A percentile compares a stretch with the other conserved stretches of the same genome.
Evolutionary conservation across 495 filamentous ascomycete genomes (phyloP).

Genomic region (Oleoguttula mirabilis): DNA sequence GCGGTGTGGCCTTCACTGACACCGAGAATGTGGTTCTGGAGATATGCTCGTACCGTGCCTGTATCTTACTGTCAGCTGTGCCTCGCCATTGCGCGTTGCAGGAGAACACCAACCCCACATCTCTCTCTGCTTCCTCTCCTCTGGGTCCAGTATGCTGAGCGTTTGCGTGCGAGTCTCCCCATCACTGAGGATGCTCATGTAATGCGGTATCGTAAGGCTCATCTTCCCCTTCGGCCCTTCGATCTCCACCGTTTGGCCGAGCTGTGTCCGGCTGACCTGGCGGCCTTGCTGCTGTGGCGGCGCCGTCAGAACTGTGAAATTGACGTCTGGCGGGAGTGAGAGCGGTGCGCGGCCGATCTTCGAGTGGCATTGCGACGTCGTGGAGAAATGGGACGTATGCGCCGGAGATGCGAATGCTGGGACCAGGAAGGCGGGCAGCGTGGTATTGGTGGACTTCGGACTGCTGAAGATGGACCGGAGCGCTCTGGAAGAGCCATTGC

Average conservation of each 20-base stretch:
- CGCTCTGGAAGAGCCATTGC: conserved; percentile 2
- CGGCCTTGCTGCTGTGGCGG: conserved; percentile 36
- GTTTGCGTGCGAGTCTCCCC: conserved; percentile 44
- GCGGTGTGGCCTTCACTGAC: conserved; percentile 94
- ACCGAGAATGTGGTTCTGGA: conserved; percentile 79
- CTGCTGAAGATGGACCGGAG: background rate
- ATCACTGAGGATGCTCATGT: conserved; percentile 57
- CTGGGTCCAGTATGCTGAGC: conserved; percentile 52
- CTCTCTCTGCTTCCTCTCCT: conserved; percentile 63
- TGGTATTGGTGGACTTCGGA: conserved; percentile 22
- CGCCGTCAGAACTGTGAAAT: conserved; percentile 48
- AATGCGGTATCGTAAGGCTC: conserved; percentile 58
- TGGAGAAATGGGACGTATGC: conserved; percentile 51
- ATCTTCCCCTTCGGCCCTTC: conserved; percentile 68
- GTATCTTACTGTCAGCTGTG: background rate
- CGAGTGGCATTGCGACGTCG: conserved; percentile 50
- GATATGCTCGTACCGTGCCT: conserved; percentile 82
- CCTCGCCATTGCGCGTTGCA: background rate
- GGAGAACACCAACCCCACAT: conserved; percentile 77
- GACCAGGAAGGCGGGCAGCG: conserved; percentile 59
- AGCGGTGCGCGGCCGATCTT: conserved; percentile 76
- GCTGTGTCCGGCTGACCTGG: conserved; percentile 40
- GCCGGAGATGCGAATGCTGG: conserved; percentile 51
- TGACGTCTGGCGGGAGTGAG: conserved; percentile 72
- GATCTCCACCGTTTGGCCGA: conserved; percentile 51